Evolutionary conservation across 2,329 filamentous ascomycete species (phyloP).

Genomic region (Colletotrichum falcatum): DNA sequence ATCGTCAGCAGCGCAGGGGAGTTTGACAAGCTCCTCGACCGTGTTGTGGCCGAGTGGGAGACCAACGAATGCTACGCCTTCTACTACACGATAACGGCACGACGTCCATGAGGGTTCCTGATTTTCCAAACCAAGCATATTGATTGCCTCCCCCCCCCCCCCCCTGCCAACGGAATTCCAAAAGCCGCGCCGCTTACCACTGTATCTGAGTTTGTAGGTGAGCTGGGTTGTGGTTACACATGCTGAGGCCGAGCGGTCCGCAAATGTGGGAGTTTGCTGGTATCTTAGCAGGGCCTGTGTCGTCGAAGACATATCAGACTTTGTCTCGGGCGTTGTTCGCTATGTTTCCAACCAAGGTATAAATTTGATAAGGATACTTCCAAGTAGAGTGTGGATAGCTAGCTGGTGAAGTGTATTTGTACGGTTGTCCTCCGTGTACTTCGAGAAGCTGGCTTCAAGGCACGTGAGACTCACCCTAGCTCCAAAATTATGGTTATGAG

Average conservation of each 20-base stretch:
- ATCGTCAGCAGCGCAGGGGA: not conserved
- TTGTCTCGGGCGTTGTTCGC: not conserved
- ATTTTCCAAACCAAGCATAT: not conserved
- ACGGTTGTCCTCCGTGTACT: not conserved
- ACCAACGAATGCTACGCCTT: conserved; percentile 8
- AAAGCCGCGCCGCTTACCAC: not conserved
- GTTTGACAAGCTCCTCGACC: not conserved
- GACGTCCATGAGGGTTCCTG: not conserved
- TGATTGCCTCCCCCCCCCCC: fast-evolving
- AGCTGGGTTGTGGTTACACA: not conserved
- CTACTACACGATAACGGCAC: conserved; percentile 4
- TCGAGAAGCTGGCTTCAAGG: not conserved
- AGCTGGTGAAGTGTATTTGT: not conserved
- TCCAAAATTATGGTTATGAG: too few species aligned
- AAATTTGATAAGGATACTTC: not conserved
- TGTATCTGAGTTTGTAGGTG: not conserved
- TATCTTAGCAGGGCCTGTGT: not conserved
- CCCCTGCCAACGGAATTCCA: too few species aligned
- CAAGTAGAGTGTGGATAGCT: not conserved
- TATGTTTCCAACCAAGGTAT: not conserved
- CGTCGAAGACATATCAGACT: not conserved
- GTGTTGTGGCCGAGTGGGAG: not conserved
- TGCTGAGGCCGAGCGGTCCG: not conserved
- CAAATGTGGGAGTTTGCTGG: not conserved
- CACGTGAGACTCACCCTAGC: not conserved